A percentile compares a stretch with the other conserved stretches of the same genome.
These are phyloP conservation scores for Zygosaccharomyces sapae DNA, from an alignment of 1,139 yeast genomes.

Conservation along the genomic window DNA sequence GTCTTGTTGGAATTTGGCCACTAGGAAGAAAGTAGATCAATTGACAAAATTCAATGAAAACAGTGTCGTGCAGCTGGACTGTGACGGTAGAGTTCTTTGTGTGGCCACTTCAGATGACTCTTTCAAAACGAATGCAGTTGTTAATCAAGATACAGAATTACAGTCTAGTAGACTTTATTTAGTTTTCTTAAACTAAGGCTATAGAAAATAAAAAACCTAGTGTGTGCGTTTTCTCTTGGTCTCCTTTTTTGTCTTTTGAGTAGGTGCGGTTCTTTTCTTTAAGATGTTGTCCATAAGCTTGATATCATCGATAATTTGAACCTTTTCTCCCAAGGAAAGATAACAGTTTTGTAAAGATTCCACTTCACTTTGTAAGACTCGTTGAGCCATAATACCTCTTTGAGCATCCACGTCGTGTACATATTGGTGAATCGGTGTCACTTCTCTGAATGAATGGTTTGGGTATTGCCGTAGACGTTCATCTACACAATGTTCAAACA, in stretches of 20 bases:
- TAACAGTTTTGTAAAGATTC: conserved; percentile 45
- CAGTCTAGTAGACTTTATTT: conserved; percentile 29
- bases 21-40: conserved; percentile 51
- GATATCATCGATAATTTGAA: conserved; percentile 50
- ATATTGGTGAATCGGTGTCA: conserved; percentile 21
- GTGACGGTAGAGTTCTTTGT: conserved; percentile 42
- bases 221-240: conserved; percentile 12
- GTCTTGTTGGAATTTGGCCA: conserved; percentile 68
- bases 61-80: conserved; percentile 50
- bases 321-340: conserved; percentile 37
- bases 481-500: conserved; percentile 30
- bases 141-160: conserved; percentile 22
- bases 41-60: conserved; percentile 47
- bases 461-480: conserved; percentile 36
- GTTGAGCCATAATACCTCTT: conserved; percentile 46
- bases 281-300: conserved; percentile 54
- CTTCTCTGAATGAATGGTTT: conserved; percentile 30
- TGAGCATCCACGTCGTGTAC: conserved; percentile 18
- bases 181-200: conserved; percentile 10
- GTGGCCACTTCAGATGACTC: conserved; percentile 64
- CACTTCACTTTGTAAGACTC: conserved; percentile 53
- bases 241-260: conserved; percentile 36
- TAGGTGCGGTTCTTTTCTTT: conserved; percentile 51
- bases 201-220: too few relatives aligned
- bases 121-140: conserved; percentile 38